These are phyloP conservation scores for Xylariales sp. DNA, from an alignment of 2,329 filamentous ascomycete genomes.

Conservation along the genomic window DNA sequence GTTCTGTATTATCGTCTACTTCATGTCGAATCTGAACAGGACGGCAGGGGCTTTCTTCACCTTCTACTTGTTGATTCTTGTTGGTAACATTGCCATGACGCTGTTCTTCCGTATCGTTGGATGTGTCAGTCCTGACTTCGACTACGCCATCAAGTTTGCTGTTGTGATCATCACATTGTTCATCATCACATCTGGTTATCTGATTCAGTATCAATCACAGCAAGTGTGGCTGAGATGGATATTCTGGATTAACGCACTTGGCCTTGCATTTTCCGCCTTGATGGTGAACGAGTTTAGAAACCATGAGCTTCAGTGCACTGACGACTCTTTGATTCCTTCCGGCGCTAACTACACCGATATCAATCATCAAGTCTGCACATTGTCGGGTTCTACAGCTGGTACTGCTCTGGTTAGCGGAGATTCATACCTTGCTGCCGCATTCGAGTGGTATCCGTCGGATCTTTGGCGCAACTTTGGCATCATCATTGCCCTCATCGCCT, in stretches of 20 bases:
- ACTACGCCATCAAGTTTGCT: conserved; percentile 80
- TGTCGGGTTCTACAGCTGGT: conserved; percentile 67
- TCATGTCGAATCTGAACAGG: conserved; percentile 67
- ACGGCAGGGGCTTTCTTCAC: conserved; percentile 75
- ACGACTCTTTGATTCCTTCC: conserved; percentile 64
- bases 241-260: conserved; percentile 71
- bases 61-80: conserved; percentile 67
- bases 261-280: conserved; percentile 69
- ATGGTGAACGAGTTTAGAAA: conserved; percentile 84
- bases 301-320: conserved; percentile 64
- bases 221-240: conserved; percentile 79
- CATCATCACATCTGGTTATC: conserved; percentile 74
- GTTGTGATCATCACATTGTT: conserved; percentile 78
- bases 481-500: conserved; percentile 67
- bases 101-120: conserved; percentile 74
- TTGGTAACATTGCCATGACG: conserved; percentile 68
- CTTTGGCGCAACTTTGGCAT: conserved; percentile 86
- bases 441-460: conserved; percentile 61
- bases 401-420: conserved; percentile 59
- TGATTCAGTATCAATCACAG: conserved; percentile 73
- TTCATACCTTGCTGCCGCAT: conserved; percentile 65
- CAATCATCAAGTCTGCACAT: conserved; percentile 74
- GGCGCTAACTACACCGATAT: conserved; percentile 68
- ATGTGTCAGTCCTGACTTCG: conserved; percentile 73
- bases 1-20: conserved; percentile 74